A percentile compares a stretch with the other conserved stretches of the same genome.
Conservation (phyloP, 805 yeast genomes). For the Ogataea henricii region DNA sequence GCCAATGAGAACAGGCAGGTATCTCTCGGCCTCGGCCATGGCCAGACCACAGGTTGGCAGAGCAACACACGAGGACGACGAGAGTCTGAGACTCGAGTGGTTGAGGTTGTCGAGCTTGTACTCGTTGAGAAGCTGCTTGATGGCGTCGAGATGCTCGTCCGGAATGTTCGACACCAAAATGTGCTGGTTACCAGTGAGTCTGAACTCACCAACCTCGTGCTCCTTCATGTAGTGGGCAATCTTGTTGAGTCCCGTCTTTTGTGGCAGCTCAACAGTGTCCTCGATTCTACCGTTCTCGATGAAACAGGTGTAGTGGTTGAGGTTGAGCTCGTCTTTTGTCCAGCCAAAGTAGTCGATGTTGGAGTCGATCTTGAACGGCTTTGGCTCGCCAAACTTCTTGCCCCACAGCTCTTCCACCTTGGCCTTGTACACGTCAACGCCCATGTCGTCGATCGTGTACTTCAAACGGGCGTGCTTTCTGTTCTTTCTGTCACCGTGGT, state of each 20-base stretch:
- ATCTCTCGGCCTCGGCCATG: conserved; percentile 97
- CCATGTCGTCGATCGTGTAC: conserved; percentile 93
- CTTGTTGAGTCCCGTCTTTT: conserved; percentile 80
- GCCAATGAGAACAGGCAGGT: conserved; percentile 76
- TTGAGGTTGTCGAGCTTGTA: conserved; percentile 83
- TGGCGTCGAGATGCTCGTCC: conserved; percentile 62
- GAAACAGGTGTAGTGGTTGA: conserved; percentile 89
- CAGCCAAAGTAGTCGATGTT: conserved; percentile 94
- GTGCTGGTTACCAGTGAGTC: conserved; percentile 96
- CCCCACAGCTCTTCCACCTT: conserved; percentile 87
- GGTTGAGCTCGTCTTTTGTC: conserved; percentile 81
- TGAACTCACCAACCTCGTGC: conserved; percentile 74
- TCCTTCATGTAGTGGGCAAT: conserved; percentile 70
- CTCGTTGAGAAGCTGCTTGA: conserved; percentile 66
- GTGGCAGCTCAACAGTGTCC: conserved; percentile 87
- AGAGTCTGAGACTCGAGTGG: conserved; percentile 80
- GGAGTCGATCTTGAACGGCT: conserved; percentile 75
- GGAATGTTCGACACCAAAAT: conserved; percentile 71
- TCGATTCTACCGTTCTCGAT: conserved; percentile 97
- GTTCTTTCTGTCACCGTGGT: conserved; percentile 90
- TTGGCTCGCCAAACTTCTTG: conserved; percentile 66
- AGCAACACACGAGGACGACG: conserved; percentile 96
- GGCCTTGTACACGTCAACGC: conserved; percentile 77
- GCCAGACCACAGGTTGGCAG: conserved; percentile 99
- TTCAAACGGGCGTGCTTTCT: conserved; percentile 97